phyloP scores from a whole-genome alignment of 805 yeast genomes.

The Myxozyma melibiosi region DNA sequence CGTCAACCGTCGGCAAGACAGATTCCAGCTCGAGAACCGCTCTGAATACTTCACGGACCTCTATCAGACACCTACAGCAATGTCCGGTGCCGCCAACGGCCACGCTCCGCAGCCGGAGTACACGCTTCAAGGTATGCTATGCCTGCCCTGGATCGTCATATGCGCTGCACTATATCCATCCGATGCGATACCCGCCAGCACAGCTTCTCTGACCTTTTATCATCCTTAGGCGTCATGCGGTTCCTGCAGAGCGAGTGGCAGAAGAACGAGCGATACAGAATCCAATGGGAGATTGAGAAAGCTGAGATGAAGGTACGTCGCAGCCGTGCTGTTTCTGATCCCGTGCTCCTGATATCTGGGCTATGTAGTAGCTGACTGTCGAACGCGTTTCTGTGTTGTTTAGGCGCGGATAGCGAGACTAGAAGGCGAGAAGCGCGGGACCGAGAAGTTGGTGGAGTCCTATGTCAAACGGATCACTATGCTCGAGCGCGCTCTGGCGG shows the following conservation, averaged over 20 bases:
- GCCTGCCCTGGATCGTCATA: neutral
- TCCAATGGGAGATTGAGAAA: constrained; percentile 61
- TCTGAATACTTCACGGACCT: neutral
- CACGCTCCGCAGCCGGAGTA: constrained; percentile 34
- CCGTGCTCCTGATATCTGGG: too few species aligned
- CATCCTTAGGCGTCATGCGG: constrained; percentile 55
- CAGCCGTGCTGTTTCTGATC: too few species aligned
- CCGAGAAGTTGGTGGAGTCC: constrained; percentile 38
- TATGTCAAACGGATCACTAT: constrained; percentile 37
- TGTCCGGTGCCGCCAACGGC: constrained; percentile 16
- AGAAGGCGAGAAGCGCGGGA: constrained; percentile 55
- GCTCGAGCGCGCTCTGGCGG: constrained; percentile 38
- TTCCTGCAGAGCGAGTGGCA: constrained; percentile 66
- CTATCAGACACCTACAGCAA: neutral
- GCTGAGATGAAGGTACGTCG: constrained; percentile 59
- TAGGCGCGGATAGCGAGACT: constrained; percentile 51
- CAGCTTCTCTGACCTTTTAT: too few species aligned
- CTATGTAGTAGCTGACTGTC: too few species aligned
- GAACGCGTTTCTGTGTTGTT: too few species aligned
- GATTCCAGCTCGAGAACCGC: too few species aligned
- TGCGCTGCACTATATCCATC: too few species aligned
- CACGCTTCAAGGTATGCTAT: constrained; percentile 42
- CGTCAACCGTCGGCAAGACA: too few species aligned
- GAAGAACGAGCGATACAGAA: constrained; percentile 59
- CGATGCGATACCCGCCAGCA: too few species aligned